A percentile compares a stretch with the other conserved stretches of the same genome.
phyloP scores from a whole-genome alignment of 495 filamentous ascomycete species.

The Penicillium lagena region DNA sequence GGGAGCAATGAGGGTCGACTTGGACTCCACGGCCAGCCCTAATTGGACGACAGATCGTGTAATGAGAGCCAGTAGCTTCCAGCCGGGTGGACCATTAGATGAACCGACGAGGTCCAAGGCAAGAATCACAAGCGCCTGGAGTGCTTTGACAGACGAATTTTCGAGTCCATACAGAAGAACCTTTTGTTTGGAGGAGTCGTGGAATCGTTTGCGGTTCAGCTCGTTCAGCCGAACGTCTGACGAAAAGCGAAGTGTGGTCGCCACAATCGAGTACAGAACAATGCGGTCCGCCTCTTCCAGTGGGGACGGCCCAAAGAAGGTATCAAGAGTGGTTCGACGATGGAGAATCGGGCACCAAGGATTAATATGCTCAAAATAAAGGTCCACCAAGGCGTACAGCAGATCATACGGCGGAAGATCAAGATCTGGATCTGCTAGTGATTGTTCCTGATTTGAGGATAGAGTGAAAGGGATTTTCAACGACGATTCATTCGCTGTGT shows the following conservation, averaged over 20 bases:
- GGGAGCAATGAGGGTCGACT: conserved; percentile 66
- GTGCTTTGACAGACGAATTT: conserved; percentile 78
- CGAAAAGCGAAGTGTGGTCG: conserved; percentile 77
- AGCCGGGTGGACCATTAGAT: conserved; percentile 78
- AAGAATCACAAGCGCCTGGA: conserved; percentile 79
- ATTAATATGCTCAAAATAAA: conserved; percentile 89
- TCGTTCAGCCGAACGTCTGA: conserved; percentile 65
- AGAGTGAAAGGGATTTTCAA: conserved; percentile 36
- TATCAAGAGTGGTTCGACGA: conserved; percentile 68
- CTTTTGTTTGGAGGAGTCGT: conserved; percentile 74
- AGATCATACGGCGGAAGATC: conserved; percentile 83
- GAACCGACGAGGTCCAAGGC: conserved; percentile 72
- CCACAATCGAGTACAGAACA: conserved; percentile 79
- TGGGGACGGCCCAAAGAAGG: conserved; percentile 69
- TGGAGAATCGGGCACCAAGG: conserved; percentile 89
- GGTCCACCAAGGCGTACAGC: conserved; percentile 70
- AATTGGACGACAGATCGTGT: conserved; percentile 80
- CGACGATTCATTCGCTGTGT: conserved; percentile 40
- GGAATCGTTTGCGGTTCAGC: conserved; percentile 62
- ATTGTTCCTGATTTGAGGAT: conserved; percentile 37
- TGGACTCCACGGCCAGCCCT: conserved; percentile 73
- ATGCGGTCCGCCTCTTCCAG: conserved; percentile 77
- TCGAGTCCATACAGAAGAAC: conserved; percentile 80
- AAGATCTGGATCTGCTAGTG: conserved; percentile 52
- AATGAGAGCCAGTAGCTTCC: conserved; percentile 84